Conservation (phyloP, 345 rosid genomes). For the Sisymbrium altissimum region DNA sequence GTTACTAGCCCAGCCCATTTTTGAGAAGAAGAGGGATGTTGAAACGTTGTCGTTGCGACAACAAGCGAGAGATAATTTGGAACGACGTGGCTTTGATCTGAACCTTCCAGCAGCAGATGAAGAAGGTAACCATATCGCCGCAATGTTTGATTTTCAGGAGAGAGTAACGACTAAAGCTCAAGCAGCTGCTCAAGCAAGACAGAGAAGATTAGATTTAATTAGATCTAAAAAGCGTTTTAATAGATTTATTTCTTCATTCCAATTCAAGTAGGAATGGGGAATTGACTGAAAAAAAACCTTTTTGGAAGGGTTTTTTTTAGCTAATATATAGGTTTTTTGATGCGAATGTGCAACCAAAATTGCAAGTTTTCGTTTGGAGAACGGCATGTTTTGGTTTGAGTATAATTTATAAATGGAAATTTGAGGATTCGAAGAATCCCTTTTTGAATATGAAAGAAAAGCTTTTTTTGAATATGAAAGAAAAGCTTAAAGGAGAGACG, state of each 20-base stretch:
- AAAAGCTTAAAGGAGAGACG: neutral
- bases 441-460: neutral
- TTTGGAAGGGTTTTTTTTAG: neutral
- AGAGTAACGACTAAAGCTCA: neutral
- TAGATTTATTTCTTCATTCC: neutral
- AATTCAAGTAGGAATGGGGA: neutral
- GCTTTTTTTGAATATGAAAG: neutral
- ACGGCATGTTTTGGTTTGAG: neutral
- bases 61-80: neutral
- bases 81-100: constrained; percentile 12
- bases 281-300: neutral
- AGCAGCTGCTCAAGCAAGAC: constrained; percentile 32
- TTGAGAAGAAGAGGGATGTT: neutral
- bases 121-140: neutral
- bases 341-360: constrained; percentile 6
- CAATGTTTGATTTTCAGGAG: neutral
- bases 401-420: neutral
- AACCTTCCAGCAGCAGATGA: constrained; percentile 24
- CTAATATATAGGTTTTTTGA: neutral
- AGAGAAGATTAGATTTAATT: constrained; percentile 21
- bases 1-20: constrained; percentile 12
- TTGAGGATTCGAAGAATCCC: neutral
- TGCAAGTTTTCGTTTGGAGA: neutral
- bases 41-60: neutral
- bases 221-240: constrained; percentile 15